A percentile compares a stretch with the other conserved stretches of the same genome.
phyloP scores from a whole-genome alignment of 2,329 filamentous ascomycete species.

The Lecanicillium sp. region DNA sequence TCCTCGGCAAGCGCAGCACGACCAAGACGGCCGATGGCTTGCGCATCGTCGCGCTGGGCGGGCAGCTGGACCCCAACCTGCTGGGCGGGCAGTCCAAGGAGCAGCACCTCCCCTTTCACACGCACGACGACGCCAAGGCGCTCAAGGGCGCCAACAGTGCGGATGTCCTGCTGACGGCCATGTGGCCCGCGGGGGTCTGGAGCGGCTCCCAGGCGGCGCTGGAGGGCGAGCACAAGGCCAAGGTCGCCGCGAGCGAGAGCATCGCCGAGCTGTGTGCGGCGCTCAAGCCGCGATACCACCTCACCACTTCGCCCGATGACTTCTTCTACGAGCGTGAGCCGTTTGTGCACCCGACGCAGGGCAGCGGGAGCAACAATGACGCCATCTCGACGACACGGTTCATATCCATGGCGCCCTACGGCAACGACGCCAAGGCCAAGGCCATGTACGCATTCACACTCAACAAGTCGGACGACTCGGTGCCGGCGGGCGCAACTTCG shows the following conservation, averaged over 20 bases:
- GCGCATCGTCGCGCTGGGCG: conserved; percentile 79
- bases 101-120: conserved; percentile 71
- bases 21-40: conserved; percentile 87
- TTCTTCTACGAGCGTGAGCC: conserved; percentile 88
- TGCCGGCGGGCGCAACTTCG: conserved; percentile 65
- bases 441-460: conserved; percentile 73
- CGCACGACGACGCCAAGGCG: conserved; percentile 65
- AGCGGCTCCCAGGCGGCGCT: conserved; percentile 58
- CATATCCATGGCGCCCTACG: conserved; percentile 76
- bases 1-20: conserved; percentile 76
- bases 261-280: conserved; percentile 71
- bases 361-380: conserved; percentile 28
- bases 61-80: conserved; percentile 55
- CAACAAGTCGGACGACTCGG: conserved; percentile 53
- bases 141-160: conserved; percentile 69
- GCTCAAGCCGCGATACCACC: conserved; percentile 87
- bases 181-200: conserved; percentile 74
- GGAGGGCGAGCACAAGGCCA: conserved; percentile 41
- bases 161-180: conserved; percentile 79
- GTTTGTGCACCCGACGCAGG: conserved; percentile 62
- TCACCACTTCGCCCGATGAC: conserved; percentile 57
- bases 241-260: conserved; percentile 51
- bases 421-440: conserved; percentile 70
- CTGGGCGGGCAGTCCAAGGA: conserved; percentile 59
- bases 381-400: conserved; percentile 69